Base-by-base conservation (phyloP, 148 eudicot species). In the Cornus suecica region DNA sequence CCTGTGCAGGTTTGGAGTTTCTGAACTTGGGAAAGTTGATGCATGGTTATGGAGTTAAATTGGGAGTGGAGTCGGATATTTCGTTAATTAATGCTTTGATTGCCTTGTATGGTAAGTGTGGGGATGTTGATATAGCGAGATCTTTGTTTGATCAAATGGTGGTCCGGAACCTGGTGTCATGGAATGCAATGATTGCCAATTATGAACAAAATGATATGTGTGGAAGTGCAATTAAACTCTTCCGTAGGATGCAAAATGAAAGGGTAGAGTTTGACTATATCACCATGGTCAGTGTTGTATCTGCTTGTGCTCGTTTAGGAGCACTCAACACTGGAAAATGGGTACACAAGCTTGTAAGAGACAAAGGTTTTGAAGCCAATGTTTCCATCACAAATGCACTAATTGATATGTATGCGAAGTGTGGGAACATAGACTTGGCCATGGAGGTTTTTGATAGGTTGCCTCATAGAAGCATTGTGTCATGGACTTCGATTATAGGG, bases 171-270 rank as follows among this genome's bases (percentile, higher is more conserved):
- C 45, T 78, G 41, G 74, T 84, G 34, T 84, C 87, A 8, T 84
- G 84, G 87, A 84, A 72, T 64, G 68, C 80, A 18, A 78, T 84
- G 80, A 77, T 80, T 62, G 75, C 80, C 30, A 66, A 75, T 25
- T 81, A 81, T 78, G 79, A 54, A 24, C 74, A 77, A 74, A 78
- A 78, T 29, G 75, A 75, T 18, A 61, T 45, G 3, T 24, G 34
- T 72, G 75, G 56, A 23, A 34, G 69, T 54, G 80, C 77, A 28
- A 68, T 81, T 32, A 65, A 41, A 65, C 69, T 72, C 26, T 72
- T 81, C 45, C 75, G 22, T 3, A 74, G 45, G 34, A 73, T 81
- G 80, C 66, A 60, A 73, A 15, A 9, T 8, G 76, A 72, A 54
- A 52, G 34, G 10, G 61, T 68, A 42, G 73, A 51, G 48, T 74